These are phyloP conservation scores for Gaeumannomyces tritici DNA, from an alignment of 2,329 filamentous ascomycete species.

Conservation along the genomic window DNA sequence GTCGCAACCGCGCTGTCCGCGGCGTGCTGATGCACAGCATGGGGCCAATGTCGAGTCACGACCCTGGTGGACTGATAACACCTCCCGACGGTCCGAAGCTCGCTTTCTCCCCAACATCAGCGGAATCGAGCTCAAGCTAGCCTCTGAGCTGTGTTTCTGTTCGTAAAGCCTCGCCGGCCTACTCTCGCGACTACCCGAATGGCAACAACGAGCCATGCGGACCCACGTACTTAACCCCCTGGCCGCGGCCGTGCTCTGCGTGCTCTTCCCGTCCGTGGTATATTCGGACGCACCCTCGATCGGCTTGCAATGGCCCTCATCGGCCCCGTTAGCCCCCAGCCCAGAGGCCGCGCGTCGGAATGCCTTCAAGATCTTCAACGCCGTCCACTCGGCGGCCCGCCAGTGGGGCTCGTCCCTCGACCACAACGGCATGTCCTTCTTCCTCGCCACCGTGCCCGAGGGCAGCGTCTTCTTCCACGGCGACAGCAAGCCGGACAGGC, in stretches of 20 bases:
- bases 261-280: neutral
- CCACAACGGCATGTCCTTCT: constrained; percentile 68
- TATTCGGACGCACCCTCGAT: too few relatives aligned
- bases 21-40: too few relatives aligned
- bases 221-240: neutral
- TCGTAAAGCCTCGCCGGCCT: neutral
- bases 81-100: neutral
- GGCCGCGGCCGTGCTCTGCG: neutral
- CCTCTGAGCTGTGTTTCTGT: neutral
- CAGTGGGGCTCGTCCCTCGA: constrained; percentile 66
- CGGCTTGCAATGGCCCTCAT: neutral
- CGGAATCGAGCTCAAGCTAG: neutral
- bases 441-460: constrained; percentile 53
- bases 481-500: constrained; percentile 23
- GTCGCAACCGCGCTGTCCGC: too few relatives aligned
- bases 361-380: constrained; percentile 61
- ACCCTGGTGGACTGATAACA: neutral
- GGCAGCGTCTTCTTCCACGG: constrained; percentile 64
- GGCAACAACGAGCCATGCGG: neutral
- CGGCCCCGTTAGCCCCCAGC: constrained; percentile 17
- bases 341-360: constrained; percentile 33
- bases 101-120: too few relatives aligned
- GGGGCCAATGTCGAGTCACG: neutral
- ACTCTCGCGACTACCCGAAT: neutral
- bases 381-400: constrained; percentile 60